These are phyloP conservation scores for Dichotomocladium elegans DNA, from an alignment of 371 early-diverging fungal species.

Conservation along the genomic window DNA sequence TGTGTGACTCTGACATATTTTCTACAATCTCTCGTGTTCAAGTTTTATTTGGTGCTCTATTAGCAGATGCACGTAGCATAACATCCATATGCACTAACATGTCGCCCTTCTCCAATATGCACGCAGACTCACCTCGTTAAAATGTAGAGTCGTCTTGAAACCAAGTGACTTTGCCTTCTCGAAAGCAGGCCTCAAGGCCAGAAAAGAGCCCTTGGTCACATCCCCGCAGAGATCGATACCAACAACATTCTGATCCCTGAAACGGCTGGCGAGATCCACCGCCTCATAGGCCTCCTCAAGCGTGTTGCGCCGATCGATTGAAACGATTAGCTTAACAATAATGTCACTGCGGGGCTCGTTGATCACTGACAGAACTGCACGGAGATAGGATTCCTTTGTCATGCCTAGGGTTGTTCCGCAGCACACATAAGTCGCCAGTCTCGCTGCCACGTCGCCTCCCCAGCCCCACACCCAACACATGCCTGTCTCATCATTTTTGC, in stretches of 20 bases:
- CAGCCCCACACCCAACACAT: background rate
- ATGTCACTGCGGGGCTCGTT: constrained; percentile 34
- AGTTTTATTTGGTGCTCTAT: too few relatives aligned
- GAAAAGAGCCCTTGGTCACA: constrained; percentile 41
- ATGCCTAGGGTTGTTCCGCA: constrained; percentile 21
- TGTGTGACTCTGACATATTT: constrained; percentile 41
- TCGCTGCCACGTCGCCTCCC: too few relatives aligned
- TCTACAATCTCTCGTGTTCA: constrained; percentile 30
- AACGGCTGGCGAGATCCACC: constrained; percentile 47
- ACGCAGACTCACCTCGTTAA: constrained; percentile 42
- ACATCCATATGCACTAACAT: background rate
- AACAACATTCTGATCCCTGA: constrained; percentile 42
- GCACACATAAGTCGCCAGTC: background rate
- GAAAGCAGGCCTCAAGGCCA: constrained; percentile 46
- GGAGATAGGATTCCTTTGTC: constrained; percentile 56
- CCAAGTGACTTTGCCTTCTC: constrained; percentile 41
- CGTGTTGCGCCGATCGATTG: constrained; percentile 53
- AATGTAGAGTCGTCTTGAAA: constrained; percentile 56
- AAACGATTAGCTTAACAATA: constrained; percentile 46
- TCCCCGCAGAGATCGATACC: constrained; percentile 70
- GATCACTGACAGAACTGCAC: constrained; percentile 37
- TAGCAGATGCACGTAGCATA: background rate
- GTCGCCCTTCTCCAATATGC: background rate
- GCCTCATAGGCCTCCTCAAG: constrained; percentile 52
- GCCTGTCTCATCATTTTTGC: constrained; percentile 39